Percentiles rank a stretch among this genome's conserved stretches.
These are phyloP conservation scores for Suillus fuscotomentosus DNA, from an alignment of 768 basidiomycete genomes.

Conservation along the genomic window DNA sequence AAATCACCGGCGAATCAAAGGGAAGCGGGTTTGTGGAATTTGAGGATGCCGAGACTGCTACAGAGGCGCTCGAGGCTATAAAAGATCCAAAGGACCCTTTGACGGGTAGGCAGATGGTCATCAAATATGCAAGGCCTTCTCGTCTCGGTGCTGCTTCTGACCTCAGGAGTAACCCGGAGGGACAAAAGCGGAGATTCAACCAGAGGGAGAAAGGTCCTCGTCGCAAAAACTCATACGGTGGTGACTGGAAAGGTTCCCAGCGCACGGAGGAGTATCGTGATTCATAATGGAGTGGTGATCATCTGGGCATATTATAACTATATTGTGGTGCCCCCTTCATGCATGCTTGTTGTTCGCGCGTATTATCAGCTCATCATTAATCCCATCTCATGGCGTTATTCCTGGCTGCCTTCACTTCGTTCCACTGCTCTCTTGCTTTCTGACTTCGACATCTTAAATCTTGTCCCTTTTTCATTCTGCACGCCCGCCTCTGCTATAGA, in stretches of 20 bases:
- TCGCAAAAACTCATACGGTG: not conserved
- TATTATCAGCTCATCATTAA: not conserved
- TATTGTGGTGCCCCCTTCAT: not conserved
- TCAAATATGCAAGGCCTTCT: conserved; percentile 20
- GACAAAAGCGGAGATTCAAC: not conserved
- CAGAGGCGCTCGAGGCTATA: conserved; percentile 44
- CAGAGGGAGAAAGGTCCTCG: not conserved
- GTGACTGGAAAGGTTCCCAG: not conserved
- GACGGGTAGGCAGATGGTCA: conserved; percentile 1
- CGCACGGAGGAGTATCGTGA: conserved; percentile 1
- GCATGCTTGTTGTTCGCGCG: not conserved
- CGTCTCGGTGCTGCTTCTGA: not conserved
- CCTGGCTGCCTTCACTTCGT: not conserved
- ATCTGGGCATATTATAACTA: not conserved
- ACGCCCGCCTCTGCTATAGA: not conserved
- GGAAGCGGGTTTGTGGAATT: conserved; percentile 56
- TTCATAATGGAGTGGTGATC: not conserved
- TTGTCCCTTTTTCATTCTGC: not conserved
- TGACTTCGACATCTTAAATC: not conserved
- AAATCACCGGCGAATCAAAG: conserved; percentile 27
- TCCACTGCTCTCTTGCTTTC: not conserved
- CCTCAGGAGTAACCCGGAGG: not conserved
- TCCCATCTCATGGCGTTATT: not conserved
- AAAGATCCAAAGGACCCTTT: conserved; percentile 22
- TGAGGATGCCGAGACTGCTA: conserved; percentile 40